Evolutionary conservation across 441 rosid genomes (phyloP), one percentile per base, ranked within the genome.

Genomic region (Populus hybrid): DNA sequence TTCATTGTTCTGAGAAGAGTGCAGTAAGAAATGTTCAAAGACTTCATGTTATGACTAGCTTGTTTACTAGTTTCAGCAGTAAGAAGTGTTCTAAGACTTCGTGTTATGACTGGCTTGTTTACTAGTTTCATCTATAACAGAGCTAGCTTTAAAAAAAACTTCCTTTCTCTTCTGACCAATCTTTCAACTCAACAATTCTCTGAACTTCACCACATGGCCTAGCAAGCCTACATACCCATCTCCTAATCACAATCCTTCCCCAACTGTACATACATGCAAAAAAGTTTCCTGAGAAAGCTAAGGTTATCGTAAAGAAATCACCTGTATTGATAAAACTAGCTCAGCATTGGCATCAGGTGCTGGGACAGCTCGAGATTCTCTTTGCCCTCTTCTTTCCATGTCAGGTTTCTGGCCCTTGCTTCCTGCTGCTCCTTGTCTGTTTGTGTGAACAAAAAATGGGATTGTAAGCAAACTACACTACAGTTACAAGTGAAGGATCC

Each of bases 311-410:
- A 9, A 38, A 53, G 4, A 6, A 70, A 24, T 74, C 71, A 95
- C 98, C 98, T 94, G 97, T 86, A 96, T 87, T n/a, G 99, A 96
- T 63, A 86, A 57, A 64, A 76, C 93, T 76, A 92, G 82, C 79
- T 96, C 99, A 67, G 99, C 98, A 80, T 96, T 96, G n/a, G 98
- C 98, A 72, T 94, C 97, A 68, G 99, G 98, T n/a, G 97, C 99
- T 32, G 98, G 98, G 73, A 94, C 81, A 32, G 98, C 98, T 80
- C 95, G 91, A 74, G 96, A 94, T 78, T 92, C 98, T 78, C 89
- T 94, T 28, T 79, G 72, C 80, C 91, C 97, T 84, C 87, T 90
- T 81, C 91, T 88, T 77, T 90, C 98, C 73, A 86, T 83, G 70
- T 89, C 92, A 71, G 79, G 83, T 77, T 90, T 85, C 78, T 86